Evolutionary conservation across 2,329 filamentous ascomycete species (phyloP), one percentile per base, ranked within the genome.

Genomic region (Saccharata proteae): DNA sequence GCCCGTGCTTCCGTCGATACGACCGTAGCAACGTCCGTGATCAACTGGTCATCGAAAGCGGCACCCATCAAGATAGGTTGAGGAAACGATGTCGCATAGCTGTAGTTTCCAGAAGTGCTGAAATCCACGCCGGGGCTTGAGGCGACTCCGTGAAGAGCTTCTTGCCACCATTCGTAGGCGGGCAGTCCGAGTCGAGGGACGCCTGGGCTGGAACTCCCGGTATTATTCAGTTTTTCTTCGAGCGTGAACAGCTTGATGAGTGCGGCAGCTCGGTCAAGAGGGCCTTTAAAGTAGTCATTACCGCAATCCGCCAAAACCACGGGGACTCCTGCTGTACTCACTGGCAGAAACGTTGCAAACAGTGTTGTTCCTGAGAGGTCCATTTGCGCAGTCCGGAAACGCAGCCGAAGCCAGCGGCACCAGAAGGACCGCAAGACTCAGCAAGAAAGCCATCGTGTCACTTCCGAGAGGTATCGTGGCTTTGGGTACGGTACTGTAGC

Each of bases 21-120:
- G 5, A 72, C 62, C 2, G 49, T 58, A 2, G 65, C 75, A 3
- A 80, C 66, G 5, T 63, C 54, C 13, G 62, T 48, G 39, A 80
- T 68, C 18, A 80, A 51, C 0, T 64, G 63, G 39, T 77, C 72
- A 39, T 80, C 73, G 39, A 80, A 75, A 0, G 74, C 66, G 0
- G 75, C 72, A 14, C 67, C 67, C 42, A 74, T 65, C 2, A 68
- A 51, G 30, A 81, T 75, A 0, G 75, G 74, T 45, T 70, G 66
- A 0, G 76, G 74, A 43, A 80, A 80, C 0, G 69, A 73, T 0
- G 76, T 80, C 0, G 75, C 70, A 44, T 67, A 69, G 38, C 60
- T 67, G 46, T 65, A 80, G 8, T 66, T 52, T 2, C 66, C 67
- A 9, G 53, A 55, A 7, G 47, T 49, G 10, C 61, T 57, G 48